A percentile compares a stretch with the other conserved stretches of the same genome.
Conservation (phyloP, 2,329 filamentous ascomycete species). For the Didymella exigua region DNA sequence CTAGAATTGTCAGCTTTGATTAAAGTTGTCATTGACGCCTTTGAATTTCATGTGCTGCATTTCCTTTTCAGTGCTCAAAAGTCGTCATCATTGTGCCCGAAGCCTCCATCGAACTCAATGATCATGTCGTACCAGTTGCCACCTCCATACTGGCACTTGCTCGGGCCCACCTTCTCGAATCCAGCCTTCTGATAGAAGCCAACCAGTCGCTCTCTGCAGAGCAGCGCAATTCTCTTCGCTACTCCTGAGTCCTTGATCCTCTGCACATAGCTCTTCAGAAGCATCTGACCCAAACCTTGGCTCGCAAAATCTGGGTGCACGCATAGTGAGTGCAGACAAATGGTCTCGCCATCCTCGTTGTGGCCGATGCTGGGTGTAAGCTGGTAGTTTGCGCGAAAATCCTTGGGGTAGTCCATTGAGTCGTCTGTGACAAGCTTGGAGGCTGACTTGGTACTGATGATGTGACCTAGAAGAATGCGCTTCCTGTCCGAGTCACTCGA, state of each 20-base stretch:
- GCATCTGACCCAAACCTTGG: slow-evolving; percentile 72
- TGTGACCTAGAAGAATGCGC: slow-evolving; percentile 74
- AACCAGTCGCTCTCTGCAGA: slow-evolving; percentile 76
- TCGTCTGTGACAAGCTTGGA: slow-evolving; percentile 70
- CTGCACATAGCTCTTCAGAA: slow-evolving; percentile 79
- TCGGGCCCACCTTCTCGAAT: slow-evolving; percentile 71
- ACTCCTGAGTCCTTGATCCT: slow-evolving; percentile 73
- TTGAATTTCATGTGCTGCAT: not conserved
- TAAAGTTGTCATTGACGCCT: not conserved
- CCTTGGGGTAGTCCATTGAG: slow-evolving; percentile 74
- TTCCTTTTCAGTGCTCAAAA: not conserved
- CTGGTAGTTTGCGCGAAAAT: slow-evolving; percentile 63
- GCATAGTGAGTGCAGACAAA: slow-evolving; percentile 82
- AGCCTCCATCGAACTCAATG: slow-evolving; percentile 36
- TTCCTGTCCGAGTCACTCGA: slow-evolving; percentile 62
- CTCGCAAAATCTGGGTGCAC: slow-evolving; percentile 77
- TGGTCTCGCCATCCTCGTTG: slow-evolving; percentile 72
- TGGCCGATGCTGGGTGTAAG: slow-evolving; percentile 63
- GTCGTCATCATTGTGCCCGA: slow-evolving; percentile 19
- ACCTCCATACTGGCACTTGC: slow-evolving; percentile 73
- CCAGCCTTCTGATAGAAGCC: slow-evolving; percentile 77
- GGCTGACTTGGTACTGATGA: slow-evolving; percentile 74
- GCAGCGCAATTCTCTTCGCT: slow-evolving; percentile 74
- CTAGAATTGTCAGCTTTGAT: too few species aligned
- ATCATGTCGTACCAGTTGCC: slow-evolving; percentile 87